Base-by-base conservation (phyloP, 1,139 yeast species). In the Sugiyamaella japonica region DNA sequence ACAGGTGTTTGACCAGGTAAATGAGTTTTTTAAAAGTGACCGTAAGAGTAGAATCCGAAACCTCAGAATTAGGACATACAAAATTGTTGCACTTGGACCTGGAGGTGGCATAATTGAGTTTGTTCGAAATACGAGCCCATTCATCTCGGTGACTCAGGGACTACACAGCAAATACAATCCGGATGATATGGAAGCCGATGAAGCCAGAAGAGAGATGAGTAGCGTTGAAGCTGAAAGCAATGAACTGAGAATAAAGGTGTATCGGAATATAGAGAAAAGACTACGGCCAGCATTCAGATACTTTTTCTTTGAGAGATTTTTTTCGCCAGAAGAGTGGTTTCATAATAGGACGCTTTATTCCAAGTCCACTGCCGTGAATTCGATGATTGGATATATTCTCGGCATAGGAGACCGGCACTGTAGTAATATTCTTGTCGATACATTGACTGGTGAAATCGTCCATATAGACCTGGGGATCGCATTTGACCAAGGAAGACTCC, bases 391-490 rank as follows among this genome's bases (percentile, higher is more conserved):
- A 0, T 79, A 88, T 67, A 77, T 91, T 9, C 73, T 95, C 32
- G 99, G 99, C 0, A 76, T 95, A 10, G 99, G 99, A 1, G 99
- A 95, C 68, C 76, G 99, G 25, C 99, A 95, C 70, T 82, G 96
- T 66, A 89, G 89, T 68, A 95, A 95, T 67, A 86, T 95, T 43
- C 71, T 95, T 55, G 67, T 95, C n/a, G 98, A 95, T 67, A 76
- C 78, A 52, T 67, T 67, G 13, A 79, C 88, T 0, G 99, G 99
- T 0, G 97, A 91, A 62, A 96, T 97, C 0, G 84, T 95, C 29
- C 99, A 95, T 69, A 95, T 95, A 64, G 99, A 95, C 69, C 74
- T 95, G 36, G 99, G 99, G 0, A 93, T 93, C 53, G 95, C 98
- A 0, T 95, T 95, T 73, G 99, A 95, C 66, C 76, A 69, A 53